These are phyloP conservation scores for Mycena vitilis DNA, from an alignment of 768 basidiomycete species.

Conservation along the genomic window DNA sequence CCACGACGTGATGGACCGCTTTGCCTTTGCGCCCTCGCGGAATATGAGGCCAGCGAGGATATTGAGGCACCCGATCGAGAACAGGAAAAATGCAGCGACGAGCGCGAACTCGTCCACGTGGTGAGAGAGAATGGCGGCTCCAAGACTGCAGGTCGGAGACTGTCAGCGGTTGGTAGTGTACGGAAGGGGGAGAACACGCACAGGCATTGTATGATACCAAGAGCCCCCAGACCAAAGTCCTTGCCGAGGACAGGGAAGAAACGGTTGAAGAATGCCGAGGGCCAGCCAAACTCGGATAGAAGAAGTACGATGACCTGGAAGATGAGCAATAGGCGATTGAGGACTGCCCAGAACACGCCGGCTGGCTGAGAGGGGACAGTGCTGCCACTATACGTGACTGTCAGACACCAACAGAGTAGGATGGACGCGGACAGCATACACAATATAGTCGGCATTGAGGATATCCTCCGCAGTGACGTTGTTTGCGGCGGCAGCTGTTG, in stretches of 20 bases:
- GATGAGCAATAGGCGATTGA: constrained; percentile 89
- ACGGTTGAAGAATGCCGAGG: constrained; percentile 79
- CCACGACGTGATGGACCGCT: constrained; percentile 76
- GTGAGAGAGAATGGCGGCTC: constrained; percentile 79
- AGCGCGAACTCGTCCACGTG: constrained; percentile 90
- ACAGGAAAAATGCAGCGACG: constrained; percentile 92
- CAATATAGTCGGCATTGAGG: constrained; percentile 80
- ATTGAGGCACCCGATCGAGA: constrained; percentile 91
- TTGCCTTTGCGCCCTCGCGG: constrained; percentile 69
- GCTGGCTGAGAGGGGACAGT: constrained; percentile 89
- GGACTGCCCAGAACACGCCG: constrained; percentile 88
- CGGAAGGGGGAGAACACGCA: constrained; percentile 49
- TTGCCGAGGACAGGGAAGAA: constrained; percentile 91
- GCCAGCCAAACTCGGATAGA: constrained; percentile 87
- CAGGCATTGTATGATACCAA: constrained; percentile 91
- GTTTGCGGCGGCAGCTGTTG: constrained; percentile 42
- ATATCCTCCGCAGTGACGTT: constrained; percentile 44
- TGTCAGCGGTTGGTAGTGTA: not conserved
- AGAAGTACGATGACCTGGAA: constrained; percentile 85
- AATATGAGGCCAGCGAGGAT: constrained; percentile 82
- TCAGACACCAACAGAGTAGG: constrained; percentile 11
- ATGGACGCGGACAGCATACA: constrained; percentile 55
- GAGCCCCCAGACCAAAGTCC: constrained; percentile 85
- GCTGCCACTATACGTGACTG: constrained; percentile 59
- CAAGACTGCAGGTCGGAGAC: constrained; percentile 56